Evolutionary conservation across 2,329 filamentous ascomycete species (phyloP), one percentile per base, ranked within the genome.

Genomic region (Stemphylium beticola): DNA sequence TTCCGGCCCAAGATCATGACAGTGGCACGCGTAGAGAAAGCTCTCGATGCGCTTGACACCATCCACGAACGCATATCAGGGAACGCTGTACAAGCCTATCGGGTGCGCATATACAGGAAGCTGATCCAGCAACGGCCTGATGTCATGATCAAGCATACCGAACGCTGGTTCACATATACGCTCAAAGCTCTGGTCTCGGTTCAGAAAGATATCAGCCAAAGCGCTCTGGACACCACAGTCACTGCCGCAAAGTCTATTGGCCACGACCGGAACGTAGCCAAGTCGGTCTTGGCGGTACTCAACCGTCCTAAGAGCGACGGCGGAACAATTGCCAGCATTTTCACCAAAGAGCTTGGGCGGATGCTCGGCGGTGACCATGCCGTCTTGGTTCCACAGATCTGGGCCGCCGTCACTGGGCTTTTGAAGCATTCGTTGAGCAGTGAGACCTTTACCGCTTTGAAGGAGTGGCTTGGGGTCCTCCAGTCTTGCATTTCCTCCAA

Each of bases 401-500:
- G 93, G 93, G 89, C 90, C 54, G 85, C 92, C 32, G 80, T 96
- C 2, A 85, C 93, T 6, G 82, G 96, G 2, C 86, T 96, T 50
- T 79, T 97, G 42, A 86, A 89, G 48, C 80, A 76, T 57, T 75
- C 86, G 73, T 61, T 81, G 79, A 68, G 86, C 79, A 61, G 87
- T 71, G 77, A 84, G 22, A 74, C 78, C 33, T 98, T 93, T 90
- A 82, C 87, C 29, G 85, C 89, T 67, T 86, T 92, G 58, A 83
- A 81, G 24, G 81, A 84, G 5, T 97, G 92, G 90, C 80, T 97
- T 7, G 82, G 83, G 29, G 82, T 96, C 9, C 87, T 96, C 15
- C 89, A 96, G 66, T 83, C 82, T 58, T 95, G 91, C 67, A 92
- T 98, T 75, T 96, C 96, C 69, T 89, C 86, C 62, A 84, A 84